Conservation (phyloP, 2,329 filamentous ascomycete species). For the Alternaria metachromatica region DNA sequence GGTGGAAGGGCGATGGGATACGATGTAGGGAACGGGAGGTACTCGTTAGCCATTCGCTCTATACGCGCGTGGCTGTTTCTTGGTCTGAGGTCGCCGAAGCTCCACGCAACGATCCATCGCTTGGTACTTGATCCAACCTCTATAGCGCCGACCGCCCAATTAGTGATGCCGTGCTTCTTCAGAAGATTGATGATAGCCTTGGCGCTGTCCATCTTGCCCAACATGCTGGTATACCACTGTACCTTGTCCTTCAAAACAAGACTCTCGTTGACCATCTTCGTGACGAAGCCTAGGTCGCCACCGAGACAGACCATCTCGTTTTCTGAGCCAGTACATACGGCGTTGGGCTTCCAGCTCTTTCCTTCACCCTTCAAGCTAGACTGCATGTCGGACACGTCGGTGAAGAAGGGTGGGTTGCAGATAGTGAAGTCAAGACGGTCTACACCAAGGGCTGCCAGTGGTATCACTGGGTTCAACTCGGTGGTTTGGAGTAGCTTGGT, state of each 20-base stretch:
- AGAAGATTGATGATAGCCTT: constrained; percentile 66
- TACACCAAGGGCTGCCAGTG: constrained; percentile 63
- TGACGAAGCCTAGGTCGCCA: constrained; percentile 78
- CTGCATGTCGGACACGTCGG: constrained; percentile 72
- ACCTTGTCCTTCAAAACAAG: constrained; percentile 65
- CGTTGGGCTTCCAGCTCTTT: constrained; percentile 73
- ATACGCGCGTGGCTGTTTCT: constrained; percentile 48
- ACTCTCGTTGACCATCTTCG: constrained; percentile 74
- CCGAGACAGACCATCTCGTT: constrained; percentile 86
- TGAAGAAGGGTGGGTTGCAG: constrained; percentile 95
- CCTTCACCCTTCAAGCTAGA: constrained; percentile 62
- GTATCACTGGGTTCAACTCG: constrained; percentile 65
- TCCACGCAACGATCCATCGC: constrained; percentile 91
- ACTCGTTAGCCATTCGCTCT: constrained; percentile 55
- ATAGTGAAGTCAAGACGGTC: constrained; percentile 78
- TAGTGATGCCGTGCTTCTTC: constrained; percentile 65
- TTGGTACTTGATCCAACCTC: constrained; percentile 77
- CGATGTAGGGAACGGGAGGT: constrained; percentile 61
- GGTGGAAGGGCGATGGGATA: constrained; percentile 54
- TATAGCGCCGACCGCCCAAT: constrained; percentile 84
- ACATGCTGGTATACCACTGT: constrained; percentile 90
- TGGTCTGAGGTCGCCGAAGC: constrained; percentile 73
- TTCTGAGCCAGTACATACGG: constrained; percentile 76
- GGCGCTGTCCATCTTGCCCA: constrained; percentile 78
- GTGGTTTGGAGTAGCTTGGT: constrained; percentile 69